Base-by-base conservation (phyloP, 139 green algal genomes). In the Coelastrella sp. region DNA sequence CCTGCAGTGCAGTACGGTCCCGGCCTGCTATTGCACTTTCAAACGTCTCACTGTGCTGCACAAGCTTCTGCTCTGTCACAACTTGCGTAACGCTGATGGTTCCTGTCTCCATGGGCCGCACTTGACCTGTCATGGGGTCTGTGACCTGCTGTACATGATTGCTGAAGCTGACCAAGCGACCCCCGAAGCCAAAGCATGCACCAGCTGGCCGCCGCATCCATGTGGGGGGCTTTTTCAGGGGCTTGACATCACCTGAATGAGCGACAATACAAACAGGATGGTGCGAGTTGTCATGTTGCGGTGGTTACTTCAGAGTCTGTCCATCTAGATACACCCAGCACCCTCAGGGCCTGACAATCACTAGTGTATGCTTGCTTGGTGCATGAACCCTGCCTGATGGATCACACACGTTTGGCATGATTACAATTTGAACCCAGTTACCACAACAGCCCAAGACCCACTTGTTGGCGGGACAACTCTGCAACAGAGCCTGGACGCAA, bases 101-200 rank as follows among this genome's bases (percentile, higher is more conserved):
- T 0, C 64, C 79, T 3, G 59, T 45, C 17, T 87, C 45, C 71
- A 82, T 37, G 1, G 53, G 72, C n/a, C 72, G 45, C 66, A 63
- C 43, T 59, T 89, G 81, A 3, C 91, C 88, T 3, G 84, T 88
- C 45, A 75, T 79, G 27, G 76, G 75, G 59, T 95, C 91, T 11
- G 88, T 81, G 40, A 84, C 68, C 81, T 93, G 77, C 63, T 85
- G 69, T 45, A 87, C 85, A 27, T 89, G 78, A 81, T 96, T 94
- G 37, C 32, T 80, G 59, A 98, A 88, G 38, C 87, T 89, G 25
- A 93, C 92, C 17, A 98, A 86, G 25, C 89, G 92, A 62, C 95
- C 95, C 59, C 95, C 96, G 91, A 98, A 99, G 79, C 93, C 98
- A 88, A 99, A 98, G 21, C 89, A 89, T 0, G 90, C 96, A 23